phyloP scores from a whole-genome alignment of 805 yeast genomes.

The Jamesozyma lodderae region DNA sequence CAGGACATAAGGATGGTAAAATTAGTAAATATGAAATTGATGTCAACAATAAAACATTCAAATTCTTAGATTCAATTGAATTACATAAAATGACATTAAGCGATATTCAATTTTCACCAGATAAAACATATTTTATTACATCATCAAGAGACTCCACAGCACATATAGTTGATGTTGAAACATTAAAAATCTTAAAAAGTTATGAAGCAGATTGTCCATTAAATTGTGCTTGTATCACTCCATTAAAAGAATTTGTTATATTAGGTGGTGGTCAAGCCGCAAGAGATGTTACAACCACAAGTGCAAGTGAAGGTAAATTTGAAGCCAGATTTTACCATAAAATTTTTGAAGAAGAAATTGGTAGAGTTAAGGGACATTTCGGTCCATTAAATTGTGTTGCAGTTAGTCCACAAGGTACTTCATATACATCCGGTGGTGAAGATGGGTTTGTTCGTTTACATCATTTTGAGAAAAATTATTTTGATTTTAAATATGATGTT shows the following conservation, averaged over 20 bases:
- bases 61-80: slow-evolving; percentile 42
- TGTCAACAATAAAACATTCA: slow-evolving; percentile 39
- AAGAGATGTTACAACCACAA: slow-evolving; percentile 94
- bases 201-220: slow-evolving; percentile 86
- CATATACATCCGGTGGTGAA: slow-evolving; percentile 96
- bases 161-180: slow-evolving; percentile 66
- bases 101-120: slow-evolving; percentile 84
- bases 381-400: slow-evolving; percentile 96
- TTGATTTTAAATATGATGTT: slow-evolving; percentile 86
- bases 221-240: slow-evolving; percentile 92
- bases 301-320: slow-evolving; percentile 87
- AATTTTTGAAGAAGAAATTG: slow-evolving; percentile 90
- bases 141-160: slow-evolving; percentile 89
- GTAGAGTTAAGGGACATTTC: slow-evolving; percentile 96
- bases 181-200: slow-evolving; percentile 60
- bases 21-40: slow-evolving; percentile 61
- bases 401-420: slow-evolving; percentile 86
- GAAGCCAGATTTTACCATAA: slow-evolving; percentile 95
- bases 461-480: slow-evolving; percentile 85
- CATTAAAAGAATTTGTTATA: slow-evolving; percentile 82
- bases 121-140: slow-evolving; percentile 81
- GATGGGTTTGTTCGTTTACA: slow-evolving; percentile 96
- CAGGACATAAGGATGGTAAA: slow-evolving; percentile 82
- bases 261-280: slow-evolving; percentile 99
- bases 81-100: slow-evolving; percentile 75